Base-by-base conservation (phyloP, 2,329 filamentous ascomycete genomes). In the Talaromyces sp. region DNA sequence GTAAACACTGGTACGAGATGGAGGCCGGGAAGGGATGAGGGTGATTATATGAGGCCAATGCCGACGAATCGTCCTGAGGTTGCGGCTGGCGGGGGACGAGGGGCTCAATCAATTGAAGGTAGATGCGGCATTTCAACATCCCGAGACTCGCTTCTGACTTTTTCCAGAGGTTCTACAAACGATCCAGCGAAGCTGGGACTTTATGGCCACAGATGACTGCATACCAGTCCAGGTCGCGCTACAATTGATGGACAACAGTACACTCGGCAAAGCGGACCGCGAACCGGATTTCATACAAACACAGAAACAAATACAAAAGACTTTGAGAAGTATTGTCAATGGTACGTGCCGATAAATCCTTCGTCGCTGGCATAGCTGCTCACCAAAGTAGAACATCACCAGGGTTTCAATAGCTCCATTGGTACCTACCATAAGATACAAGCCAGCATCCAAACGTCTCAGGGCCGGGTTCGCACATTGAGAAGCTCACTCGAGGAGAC, bases 361-460 rank as follows among this genome's bases (percentile, higher is more conserved):
- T 18, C 8, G 42, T 42, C 50, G 42, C 14, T 23, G 3, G 28
- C 23, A 39, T 5, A 14, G 12, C 33, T 31, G 18, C 42, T 33
- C 14, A 59, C 23, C 11, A 28, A 25, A 33, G 11, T 63, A 83
- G 93, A 99, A 79, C 93, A 99, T 73, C 93, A 99, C 73, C 95
- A 99, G 76, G 96, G 95, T 54, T 99, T 99, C 83, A 99, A 98
- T 79, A 96, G 92, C 76, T 97, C 93, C 58, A 98, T 99, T 66
- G 95, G 93, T 75, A 98, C 93, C 21, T 99, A 98, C 73, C 96
- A 99, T 81, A 97, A 96, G 77, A 99, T 99, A 65, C 95, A 99
- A 76, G 87, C 88, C 59, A 96, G 92, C 77, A 95, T 99, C 67
- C 90, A 93, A 70, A 83, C 86, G 58, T 96, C 92, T 16, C 95